A percentile compares a stretch with the other conserved stretches of the same genome.
Conservation (phyloP, 1,284 basidiomycete genomes). For the Polyporus tsugae region DNA sequence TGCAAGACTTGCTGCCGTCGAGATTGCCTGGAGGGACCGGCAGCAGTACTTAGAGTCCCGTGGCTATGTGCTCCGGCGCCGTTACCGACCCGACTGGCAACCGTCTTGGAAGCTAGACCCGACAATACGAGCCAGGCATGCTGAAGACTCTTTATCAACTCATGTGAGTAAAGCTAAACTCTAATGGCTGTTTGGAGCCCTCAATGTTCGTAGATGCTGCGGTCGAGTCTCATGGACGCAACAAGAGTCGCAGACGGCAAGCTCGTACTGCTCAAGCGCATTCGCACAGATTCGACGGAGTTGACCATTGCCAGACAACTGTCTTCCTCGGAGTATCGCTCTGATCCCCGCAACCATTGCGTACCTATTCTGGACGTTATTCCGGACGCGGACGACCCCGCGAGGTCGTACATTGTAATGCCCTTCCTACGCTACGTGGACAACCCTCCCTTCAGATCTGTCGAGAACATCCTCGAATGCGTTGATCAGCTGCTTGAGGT, state of each 20-base stretch:
- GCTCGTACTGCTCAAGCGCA: conserved; percentile 39
- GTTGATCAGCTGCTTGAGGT: conserved; percentile 41
- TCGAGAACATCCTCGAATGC: conserved; percentile 41
- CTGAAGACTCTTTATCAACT: background rate
- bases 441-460: conserved; percentile 32
- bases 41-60: conserved; percentile 1
- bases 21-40: background rate
- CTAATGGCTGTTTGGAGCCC: background rate
- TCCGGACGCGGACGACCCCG: conserved; percentile 25
- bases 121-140: conserved; percentile 17
- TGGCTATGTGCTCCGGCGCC: conserved; percentile 23
- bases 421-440: conserved; percentile 40
- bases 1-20: background rate
- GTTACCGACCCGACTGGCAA: conserved; percentile 23
- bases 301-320: conserved; percentile 33
- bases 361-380: conserved; percentile 45
- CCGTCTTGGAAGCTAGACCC: conserved; percentile 20
- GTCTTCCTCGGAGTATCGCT: conserved; percentile 14
- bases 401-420: conserved; percentile 40
- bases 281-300: conserved; percentile 31
- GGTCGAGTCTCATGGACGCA: conserved; percentile 39
- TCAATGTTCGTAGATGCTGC: background rate
- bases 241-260: conserved; percentile 35
- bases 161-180: background rate
- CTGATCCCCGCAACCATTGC: conserved; percentile 42